A percentile compares a stretch with the other conserved stretches of the same genome.
Conservation (phyloP, 2,329 filamentous ascomycete species). For the Teratosphaeria epicoccoides region DNA sequence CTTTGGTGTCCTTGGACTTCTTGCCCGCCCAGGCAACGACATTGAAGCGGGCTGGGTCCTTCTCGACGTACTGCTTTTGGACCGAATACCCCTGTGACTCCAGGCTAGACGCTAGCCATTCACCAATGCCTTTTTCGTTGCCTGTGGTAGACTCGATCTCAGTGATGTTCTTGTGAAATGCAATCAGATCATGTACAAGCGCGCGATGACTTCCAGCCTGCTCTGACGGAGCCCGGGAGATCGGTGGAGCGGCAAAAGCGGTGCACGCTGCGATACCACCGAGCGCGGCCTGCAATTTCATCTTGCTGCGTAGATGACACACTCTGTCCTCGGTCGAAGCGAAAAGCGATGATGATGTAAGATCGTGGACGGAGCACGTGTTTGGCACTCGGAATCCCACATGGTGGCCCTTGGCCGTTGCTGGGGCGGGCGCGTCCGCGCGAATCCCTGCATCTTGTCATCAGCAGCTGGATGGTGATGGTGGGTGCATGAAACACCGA, state of each 20-base stretch:
- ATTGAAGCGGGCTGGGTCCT: constrained; percentile 52
- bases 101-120: constrained; percentile 60
- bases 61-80: constrained; percentile 44
- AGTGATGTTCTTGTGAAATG: constrained; percentile 65
- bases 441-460: neutral
- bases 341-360: neutral
- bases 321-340: neutral
- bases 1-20: constrained; percentile 40
- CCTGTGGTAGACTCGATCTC: constrained; percentile 61
- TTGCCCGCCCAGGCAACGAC: constrained; percentile 55
- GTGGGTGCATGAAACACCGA: neutral
- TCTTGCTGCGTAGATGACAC: neutral
- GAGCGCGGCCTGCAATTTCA: neutral
- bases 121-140: constrained; percentile 57
- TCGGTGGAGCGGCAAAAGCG: neutral
- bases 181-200: constrained; percentile 45
- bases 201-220: constrained; percentile 9
- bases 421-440: neutral
- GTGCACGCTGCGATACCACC: neutral
- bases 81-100: constrained; percentile 49
- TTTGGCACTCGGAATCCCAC: neutral
- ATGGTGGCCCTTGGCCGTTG: neutral
- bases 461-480: neutral
- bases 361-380: neutral
- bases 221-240: neutral